Conservation (phyloP, 768 basidiomycete genomes). For the Leccinum broughii region DNA sequence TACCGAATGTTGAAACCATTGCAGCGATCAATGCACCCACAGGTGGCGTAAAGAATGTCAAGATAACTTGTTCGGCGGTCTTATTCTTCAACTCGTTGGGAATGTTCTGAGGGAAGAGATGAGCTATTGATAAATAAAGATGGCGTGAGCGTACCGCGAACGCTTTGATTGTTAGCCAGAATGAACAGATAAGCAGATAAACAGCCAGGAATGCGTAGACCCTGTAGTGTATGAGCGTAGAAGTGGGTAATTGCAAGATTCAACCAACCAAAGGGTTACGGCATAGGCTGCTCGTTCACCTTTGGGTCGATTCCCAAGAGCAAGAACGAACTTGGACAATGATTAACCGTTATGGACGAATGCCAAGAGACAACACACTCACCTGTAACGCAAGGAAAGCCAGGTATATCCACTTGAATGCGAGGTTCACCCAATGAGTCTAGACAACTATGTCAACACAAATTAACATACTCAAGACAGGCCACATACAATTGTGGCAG, state of each 20-base stretch:
- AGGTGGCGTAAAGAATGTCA: slow-evolving; percentile 69
- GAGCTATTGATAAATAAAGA: not conserved
- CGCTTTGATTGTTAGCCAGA: slow-evolving; percentile 78
- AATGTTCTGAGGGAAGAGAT: slow-evolving; percentile 43
- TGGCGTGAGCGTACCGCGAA: slow-evolving; percentile 55
- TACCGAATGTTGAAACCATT: slow-evolving; percentile 85
- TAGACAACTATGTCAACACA: slow-evolving; percentile 2
- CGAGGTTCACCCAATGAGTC: slow-evolving; percentile 89
- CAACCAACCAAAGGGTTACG: slow-evolving; percentile 64
- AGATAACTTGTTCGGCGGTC: slow-evolving; percentile 49
- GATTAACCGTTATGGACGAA: not conserved
- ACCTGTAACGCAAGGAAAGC: slow-evolving; percentile 80
- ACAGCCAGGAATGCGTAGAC: slow-evolving; percentile 82
- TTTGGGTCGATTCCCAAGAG: slow-evolving; percentile 82
- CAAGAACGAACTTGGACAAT: slow-evolving; percentile 57
- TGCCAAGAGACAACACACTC: slow-evolving; percentile 7
- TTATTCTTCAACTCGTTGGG: slow-evolving; percentile 51
- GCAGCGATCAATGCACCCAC: slow-evolving; percentile 84
- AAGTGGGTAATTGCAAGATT: not conserved
- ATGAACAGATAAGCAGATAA: slow-evolving; percentile 86
- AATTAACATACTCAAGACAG: not conserved
- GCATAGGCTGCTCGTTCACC: slow-evolving; percentile 78
- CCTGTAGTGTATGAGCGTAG: slow-evolving; percentile 39
- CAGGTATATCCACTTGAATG: slow-evolving; percentile 85
- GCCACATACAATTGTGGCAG: slow-evolving; percentile 57